phyloP scores from a whole-genome alignment of 306 rosid genomes.

The Comarum palustre region DNA sequence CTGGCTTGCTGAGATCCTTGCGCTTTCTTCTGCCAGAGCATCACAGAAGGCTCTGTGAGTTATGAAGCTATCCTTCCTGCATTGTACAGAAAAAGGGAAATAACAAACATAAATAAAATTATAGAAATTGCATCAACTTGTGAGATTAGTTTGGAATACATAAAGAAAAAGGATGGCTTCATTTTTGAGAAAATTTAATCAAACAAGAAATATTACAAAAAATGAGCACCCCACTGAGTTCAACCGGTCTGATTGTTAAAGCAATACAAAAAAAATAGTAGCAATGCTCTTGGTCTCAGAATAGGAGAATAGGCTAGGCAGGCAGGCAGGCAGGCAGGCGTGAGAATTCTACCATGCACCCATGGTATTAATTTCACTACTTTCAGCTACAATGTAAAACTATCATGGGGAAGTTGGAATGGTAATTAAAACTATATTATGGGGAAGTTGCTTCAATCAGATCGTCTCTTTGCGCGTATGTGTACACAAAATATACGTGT shows the following conservation, averaged over 20 bases:
- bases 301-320: background rate
- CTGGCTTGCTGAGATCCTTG: conserved; percentile 60
- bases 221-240: background rate
- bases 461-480: background rate
- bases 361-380: too few species aligned
- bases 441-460: background rate
- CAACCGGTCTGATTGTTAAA: background rate
- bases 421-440: background rate
- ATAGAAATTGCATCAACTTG: background rate
- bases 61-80: conserved; percentile 94
- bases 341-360: too few species aligned
- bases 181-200: too few species aligned
- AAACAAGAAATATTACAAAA: background rate
- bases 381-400: background rate
- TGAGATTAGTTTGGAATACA: background rate
- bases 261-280: background rate
- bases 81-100: background rate
- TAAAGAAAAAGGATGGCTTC: too few species aligned
- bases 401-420: background rate
- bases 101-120: background rate
- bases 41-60: conserved; percentile 97
- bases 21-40: conserved; percentile 94
- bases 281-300: background rate
- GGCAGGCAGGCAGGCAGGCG: background rate
- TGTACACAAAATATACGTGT: background rate